Conservation (phyloP, 202 grass and related monocot species). For the Panicum virgatum region DNA sequence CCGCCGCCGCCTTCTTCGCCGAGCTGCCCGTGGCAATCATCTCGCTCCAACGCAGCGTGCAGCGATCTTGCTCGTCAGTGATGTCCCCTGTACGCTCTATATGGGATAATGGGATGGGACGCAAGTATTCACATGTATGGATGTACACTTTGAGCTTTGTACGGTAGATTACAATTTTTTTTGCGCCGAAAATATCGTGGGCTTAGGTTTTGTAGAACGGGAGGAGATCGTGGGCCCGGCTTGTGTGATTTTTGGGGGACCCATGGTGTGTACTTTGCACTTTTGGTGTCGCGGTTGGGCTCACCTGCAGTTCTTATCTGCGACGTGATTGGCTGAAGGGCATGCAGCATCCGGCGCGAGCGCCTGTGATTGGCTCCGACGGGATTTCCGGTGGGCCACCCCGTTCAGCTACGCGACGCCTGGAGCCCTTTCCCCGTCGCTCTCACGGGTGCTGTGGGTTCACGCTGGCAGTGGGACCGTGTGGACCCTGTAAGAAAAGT, state of each 20-base stretch:
- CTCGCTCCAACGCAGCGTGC: background rate
- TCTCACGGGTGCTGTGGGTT: constrained; percentile 16
- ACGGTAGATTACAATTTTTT: constrained; percentile 7
- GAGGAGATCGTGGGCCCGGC: background rate
- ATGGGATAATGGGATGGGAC: too few relatives aligned
- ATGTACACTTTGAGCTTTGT: background rate
- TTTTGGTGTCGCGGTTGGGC: constrained; percentile 43
- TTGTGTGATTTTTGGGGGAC: constrained; percentile 28
- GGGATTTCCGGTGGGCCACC: constrained; percentile 43
- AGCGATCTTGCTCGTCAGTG: background rate
- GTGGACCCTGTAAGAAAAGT: background rate
- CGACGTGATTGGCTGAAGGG: constrained; percentile 29
- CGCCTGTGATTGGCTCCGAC: constrained; percentile 28
- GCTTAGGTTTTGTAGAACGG: constrained; percentile 40
- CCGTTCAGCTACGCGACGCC: constrained; percentile 1
- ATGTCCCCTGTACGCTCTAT: background rate
- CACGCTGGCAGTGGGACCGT: constrained; percentile 9
- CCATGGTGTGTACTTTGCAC: constrained; percentile 48
- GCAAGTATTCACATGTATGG: constrained; percentile 6
- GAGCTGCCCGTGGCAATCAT: constrained; percentile 50
- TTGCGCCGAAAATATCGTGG: constrained; percentile 53
- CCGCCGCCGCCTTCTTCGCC: constrained; percentile 39
- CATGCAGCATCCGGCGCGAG: constrained; percentile 15
- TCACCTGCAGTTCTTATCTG: constrained; percentile 45
- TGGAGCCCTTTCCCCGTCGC: background rate